These are phyloP conservation scores for Cystobasidium ongulense DNA, from an alignment of 768 basidiomycete species.

Conservation along the genomic window DNA sequence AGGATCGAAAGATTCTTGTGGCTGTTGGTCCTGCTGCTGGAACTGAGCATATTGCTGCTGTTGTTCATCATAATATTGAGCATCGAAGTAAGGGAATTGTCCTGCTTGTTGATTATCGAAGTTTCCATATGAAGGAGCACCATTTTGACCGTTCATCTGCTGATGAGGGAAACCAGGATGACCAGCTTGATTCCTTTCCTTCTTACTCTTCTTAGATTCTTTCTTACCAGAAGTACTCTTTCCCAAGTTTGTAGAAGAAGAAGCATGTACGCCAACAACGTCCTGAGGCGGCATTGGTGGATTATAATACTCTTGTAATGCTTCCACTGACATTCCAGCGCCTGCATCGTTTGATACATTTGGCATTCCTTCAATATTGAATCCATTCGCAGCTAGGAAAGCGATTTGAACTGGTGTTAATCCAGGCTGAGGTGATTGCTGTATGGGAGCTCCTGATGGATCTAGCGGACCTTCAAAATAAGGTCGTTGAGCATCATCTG, in stretches of 20 bases:
- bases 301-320: constrained; percentile 1
- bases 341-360: neutral
- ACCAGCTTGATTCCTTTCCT: constrained; percentile 14
- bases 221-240: constrained; percentile 4
- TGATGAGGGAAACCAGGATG: neutral
- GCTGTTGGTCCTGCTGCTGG: too few relatives aligned
- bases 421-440: neutral
- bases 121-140: neutral
- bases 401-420: constrained; percentile 12
- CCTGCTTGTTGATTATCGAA: neutral
- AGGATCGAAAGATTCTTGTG: neutral
- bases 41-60: neutral
- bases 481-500: constrained; percentile 2
- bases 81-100: neutral
- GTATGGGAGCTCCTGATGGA: neutral
- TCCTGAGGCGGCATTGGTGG: neutral
- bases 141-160: neutral
- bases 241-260: neutral
- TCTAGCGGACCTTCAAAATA: constrained; percentile 1
- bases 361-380: constrained; percentile 25
- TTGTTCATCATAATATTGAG: neutral
- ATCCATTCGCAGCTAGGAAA: constrained; percentile 16
- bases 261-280: neutral
- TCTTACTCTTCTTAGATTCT: neutral
- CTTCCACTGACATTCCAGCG: neutral